Percentiles rank a stretch among this genome's conserved stretches.
phyloP scores from a whole-genome alignment of 192 early-diverging fungal species.

The Umbelopsis sp. region DNA sequence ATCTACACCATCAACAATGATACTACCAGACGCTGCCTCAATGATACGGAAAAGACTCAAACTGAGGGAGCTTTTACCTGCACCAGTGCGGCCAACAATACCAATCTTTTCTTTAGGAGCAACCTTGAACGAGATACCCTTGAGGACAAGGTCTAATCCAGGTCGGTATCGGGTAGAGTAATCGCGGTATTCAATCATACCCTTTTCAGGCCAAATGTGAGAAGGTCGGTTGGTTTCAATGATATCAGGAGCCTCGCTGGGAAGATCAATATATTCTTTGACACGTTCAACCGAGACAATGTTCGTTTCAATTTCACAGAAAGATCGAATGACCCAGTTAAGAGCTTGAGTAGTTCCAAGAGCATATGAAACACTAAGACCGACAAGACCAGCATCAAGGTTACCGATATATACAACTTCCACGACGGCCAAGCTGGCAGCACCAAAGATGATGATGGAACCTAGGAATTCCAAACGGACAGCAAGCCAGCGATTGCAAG shows the following conservation, averaged over 20 bases:
- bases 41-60: conserved; percentile 70
- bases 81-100: conserved; percentile 68
- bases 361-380: conserved; percentile 64
- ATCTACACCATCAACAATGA: conserved; percentile 63
- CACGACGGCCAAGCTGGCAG: conserved; percentile 71
- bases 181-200: conserved; percentile 71
- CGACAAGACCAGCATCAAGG: conserved; percentile 72
- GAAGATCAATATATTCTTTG: conserved; percentile 79
- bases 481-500: conserved; percentile 69
- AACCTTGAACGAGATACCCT: conserved; percentile 48
- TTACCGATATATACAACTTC: conserved; percentile 52
- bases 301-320: conserved; percentile 80
- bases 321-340: conserved; percentile 87
- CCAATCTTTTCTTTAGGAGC: conserved; percentile 57
- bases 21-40: conserved; percentile 57
- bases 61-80: conserved; percentile 69
- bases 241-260: conserved; percentile 76
- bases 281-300: conserved; percentile 78
- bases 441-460: conserved; percentile 76
- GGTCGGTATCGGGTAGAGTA: conserved; percentile 83
- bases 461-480: conserved; percentile 83
- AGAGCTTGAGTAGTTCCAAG: conserved; percentile 77
- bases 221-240: conserved; percentile 59
- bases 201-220: conserved; percentile 73
- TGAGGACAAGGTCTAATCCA: conserved; percentile 79